Evolutionary conservation across 2,329 filamentous ascomycete genomes (phyloP).

Genomic region (Trichoderma sp.): DNA sequence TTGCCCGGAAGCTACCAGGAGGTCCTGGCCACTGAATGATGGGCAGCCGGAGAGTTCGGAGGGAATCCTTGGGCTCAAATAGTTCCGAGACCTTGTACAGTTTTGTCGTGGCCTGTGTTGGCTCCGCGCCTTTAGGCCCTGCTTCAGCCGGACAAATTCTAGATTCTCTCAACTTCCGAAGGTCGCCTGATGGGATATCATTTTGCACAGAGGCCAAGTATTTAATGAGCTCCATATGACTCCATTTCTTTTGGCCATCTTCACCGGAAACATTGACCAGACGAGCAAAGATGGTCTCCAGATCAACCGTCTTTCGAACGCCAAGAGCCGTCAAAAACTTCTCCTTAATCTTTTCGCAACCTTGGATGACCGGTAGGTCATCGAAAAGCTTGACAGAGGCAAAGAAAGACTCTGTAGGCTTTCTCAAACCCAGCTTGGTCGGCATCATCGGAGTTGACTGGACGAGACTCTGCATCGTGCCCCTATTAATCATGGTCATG

Average conservation of each 20-base stretch:
- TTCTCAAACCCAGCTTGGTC: conserved; percentile 87
- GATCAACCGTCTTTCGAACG: conserved; percentile 91
- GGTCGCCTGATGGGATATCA: conserved; percentile 83
- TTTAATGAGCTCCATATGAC: conserved; percentile 90
- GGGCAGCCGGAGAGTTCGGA: conserved; percentile 71
- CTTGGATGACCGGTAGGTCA: conserved; percentile 80
- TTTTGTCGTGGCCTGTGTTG: conserved; percentile 50
- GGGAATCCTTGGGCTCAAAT: conserved; percentile 73
- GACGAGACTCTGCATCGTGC: conserved; percentile 64
- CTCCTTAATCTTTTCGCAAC: conserved; percentile 80
- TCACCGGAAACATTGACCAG: conserved; percentile 65
- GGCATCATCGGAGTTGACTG: conserved; percentile 75
- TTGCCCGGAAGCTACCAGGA: conserved; percentile 61
- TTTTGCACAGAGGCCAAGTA: conserved; percentile 88
- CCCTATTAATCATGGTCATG: conserved; percentile 66
- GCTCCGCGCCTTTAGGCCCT: conserved; percentile 56
- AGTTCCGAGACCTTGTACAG: conserved; percentile 76
- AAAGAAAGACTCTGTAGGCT: conserved; percentile 85
- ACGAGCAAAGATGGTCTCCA: conserved; percentile 89
- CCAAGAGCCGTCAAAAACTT: conserved; percentile 83
- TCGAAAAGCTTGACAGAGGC: conserved; percentile 93
- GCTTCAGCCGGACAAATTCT: conserved; percentile 80
- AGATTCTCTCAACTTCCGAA: conserved; percentile 74
- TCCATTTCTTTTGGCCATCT: conserved; percentile 69
- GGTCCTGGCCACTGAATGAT: conserved; percentile 79